These are phyloP conservation scores for Colletotrichum sp. DNA, from an alignment of 2,329 filamentous ascomycete genomes.

Conservation along the genomic window DNA sequence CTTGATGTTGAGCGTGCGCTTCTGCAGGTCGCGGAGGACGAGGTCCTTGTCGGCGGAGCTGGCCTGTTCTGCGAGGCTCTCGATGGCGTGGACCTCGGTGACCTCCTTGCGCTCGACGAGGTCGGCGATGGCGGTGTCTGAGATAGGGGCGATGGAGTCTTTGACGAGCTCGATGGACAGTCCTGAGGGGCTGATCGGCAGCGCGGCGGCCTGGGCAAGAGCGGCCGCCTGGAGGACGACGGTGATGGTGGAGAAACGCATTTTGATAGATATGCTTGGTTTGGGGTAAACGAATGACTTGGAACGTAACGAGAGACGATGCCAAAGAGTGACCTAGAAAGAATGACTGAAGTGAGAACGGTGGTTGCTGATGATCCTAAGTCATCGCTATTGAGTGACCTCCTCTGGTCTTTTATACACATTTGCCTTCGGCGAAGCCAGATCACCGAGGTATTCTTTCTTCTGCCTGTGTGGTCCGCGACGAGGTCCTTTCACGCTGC, in stretches of 20 bases:
- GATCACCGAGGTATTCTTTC: neutral
- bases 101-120: neutral
- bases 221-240: neutral
- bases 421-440: neutral
- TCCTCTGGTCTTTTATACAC: rapidly evolving
- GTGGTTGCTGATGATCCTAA: rapidly evolving
- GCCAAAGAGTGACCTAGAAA: neutral
- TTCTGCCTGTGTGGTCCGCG: rapidly evolving
- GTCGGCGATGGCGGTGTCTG: neutral
- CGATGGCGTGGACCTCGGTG: neutral
- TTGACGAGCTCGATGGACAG: neutral
- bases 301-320: neutral
- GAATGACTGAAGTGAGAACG: neutral
- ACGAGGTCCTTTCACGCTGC: neutral
- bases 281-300: rapidly evolving
- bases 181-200: too few relatives aligned
- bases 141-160: neutral
- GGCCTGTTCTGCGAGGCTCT: neutral
- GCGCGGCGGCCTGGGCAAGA: neutral
- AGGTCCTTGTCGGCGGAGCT: neutral
- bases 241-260: neutral
- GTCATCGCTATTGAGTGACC: neutral
- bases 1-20: neutral
- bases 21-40: neutral
- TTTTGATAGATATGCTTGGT: neutral